Percentiles rank a stretch among this genome's conserved stretches.
Conservation (phyloP, 2,329 filamentous ascomycete genomes). For the Stachybotrys chlorohalonatus region DNA sequence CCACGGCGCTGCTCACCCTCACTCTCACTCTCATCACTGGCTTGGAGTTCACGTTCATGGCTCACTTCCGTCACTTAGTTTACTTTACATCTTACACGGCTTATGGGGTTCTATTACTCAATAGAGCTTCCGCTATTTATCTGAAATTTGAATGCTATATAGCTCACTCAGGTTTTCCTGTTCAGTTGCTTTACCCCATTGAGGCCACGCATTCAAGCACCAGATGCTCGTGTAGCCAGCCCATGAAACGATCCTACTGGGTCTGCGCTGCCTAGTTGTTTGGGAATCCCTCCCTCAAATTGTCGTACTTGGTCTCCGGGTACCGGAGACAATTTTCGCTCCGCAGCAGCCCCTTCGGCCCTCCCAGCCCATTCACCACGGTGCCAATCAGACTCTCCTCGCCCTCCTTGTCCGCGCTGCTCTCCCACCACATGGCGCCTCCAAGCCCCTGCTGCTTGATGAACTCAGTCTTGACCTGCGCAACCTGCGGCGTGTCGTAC, state of each 20-base stretch:
- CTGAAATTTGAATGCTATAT: too few species aligned
- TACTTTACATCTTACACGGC: too few species aligned
- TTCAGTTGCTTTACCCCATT: too few species aligned
- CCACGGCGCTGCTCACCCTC: background rate
- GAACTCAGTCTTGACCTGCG: slow-evolving; percentile 60
- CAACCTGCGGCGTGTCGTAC: slow-evolving; percentile 67
- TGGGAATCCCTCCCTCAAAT: slow-evolving; percentile 50
- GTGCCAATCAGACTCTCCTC: slow-evolving; percentile 59
- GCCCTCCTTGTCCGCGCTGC: slow-evolving; percentile 62
- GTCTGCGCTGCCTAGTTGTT: slow-evolving; percentile 20
- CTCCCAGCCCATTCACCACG: slow-evolving; percentile 52
- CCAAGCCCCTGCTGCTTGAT: slow-evolving; percentile 60
- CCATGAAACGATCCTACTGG: too few species aligned
- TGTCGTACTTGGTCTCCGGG: slow-evolving; percentile 62
- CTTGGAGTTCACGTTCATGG: too few species aligned
- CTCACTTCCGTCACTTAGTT: too few species aligned
- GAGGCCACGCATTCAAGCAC: too few species aligned
- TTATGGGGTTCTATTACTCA: too few species aligned
- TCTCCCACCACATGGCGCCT: slow-evolving; percentile 98
- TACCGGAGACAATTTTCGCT: slow-evolving; percentile 53
- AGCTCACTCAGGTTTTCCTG: too few species aligned
- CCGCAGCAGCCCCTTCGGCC: slow-evolving; percentile 37
- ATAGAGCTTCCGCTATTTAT: too few species aligned
- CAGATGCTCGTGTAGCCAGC: too few species aligned
- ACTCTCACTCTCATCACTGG: too few species aligned